These are phyloP conservation scores for Trebouxiophyceae sp. DNA, from an alignment of 163 green algal genomes.

Conservation along the genomic window DNA sequence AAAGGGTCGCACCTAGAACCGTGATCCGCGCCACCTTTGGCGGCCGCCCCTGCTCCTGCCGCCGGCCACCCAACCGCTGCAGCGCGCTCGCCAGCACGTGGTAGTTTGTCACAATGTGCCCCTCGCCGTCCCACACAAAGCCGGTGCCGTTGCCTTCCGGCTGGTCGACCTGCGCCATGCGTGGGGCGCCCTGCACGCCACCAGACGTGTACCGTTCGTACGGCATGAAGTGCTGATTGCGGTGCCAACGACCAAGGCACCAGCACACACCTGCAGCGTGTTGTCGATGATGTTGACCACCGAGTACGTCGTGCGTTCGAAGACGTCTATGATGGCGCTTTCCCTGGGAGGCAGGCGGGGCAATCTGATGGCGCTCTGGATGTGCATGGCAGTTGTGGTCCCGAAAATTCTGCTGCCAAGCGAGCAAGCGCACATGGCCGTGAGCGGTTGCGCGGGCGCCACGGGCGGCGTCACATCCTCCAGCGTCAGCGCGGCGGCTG, in stretches of 20 bases:
- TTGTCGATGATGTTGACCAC: slow-evolving; percentile 67
- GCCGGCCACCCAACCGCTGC: slow-evolving; percentile 12
- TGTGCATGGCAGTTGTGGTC: neutral
- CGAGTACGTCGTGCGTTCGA: slow-evolving; percentile 39
- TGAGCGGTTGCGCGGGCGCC: slow-evolving; percentile 1
- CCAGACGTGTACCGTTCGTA: too few species aligned
- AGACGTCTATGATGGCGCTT: slow-evolving; percentile 44
- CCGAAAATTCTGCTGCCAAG: too few species aligned
- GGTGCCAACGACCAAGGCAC: neutral
- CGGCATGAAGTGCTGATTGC: too few species aligned
- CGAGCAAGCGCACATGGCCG: neutral
- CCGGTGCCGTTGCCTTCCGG: slow-evolving; percentile 73
- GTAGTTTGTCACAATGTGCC: slow-evolving; percentile 43
- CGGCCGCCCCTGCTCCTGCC: neutral
- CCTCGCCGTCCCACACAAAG: slow-evolving; percentile 39
- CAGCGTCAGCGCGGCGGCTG: neutral
- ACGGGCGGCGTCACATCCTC: slow-evolving; percentile 11
- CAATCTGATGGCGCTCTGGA: neutral
- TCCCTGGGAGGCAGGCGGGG: slow-evolving; percentile 27
- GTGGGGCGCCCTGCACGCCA: too few species aligned
- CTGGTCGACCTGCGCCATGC: too few species aligned
- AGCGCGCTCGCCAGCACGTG: slow-evolving; percentile 46
- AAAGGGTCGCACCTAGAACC: slow-evolving; percentile 30
- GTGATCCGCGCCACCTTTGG: slow-evolving; percentile 35
- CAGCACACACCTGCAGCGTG: slow-evolving; percentile 38